These are phyloP conservation scores for Kandelia obovata DNA, from an alignment of 345 rosid genomes.

Conservation along the genomic window DNA sequence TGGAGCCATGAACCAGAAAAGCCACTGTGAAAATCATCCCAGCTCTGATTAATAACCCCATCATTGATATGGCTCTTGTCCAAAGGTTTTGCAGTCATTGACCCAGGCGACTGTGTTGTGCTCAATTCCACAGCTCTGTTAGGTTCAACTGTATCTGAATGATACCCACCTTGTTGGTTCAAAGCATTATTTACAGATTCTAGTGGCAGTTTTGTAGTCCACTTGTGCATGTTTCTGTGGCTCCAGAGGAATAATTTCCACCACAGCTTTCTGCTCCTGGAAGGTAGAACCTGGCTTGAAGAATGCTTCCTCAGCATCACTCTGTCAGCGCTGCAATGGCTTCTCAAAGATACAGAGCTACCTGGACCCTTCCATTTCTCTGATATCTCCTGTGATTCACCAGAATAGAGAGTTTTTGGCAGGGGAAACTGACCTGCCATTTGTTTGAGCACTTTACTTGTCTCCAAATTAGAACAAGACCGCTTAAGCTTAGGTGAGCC, in stretches of 20 bases:
- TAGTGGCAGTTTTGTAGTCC: constrained; percentile 34
- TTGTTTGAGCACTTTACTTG: constrained; percentile 37
- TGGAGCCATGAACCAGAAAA: constrained; percentile 59
- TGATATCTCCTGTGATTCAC: constrained; percentile 33
- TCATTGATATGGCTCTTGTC: constrained; percentile 17
- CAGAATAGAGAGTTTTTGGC: constrained; percentile 38
- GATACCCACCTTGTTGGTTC: constrained; percentile 79
- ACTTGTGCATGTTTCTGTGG: constrained; percentile 69
- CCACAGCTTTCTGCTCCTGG: constrained; percentile 78
- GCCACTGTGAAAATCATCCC: constrained; percentile 38
- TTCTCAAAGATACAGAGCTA: constrained; percentile 47
- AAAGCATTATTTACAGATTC: constrained; percentile 13
- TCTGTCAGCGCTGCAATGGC: constrained; percentile 71
- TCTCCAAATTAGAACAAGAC: constrained; percentile 78
- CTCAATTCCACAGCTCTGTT: constrained; percentile 30
- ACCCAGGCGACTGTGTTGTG: constrained; percentile 42
- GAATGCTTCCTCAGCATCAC: constrained; percentile 93
- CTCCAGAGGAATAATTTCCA: constrained; percentile 98
- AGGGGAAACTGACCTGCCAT: constrained; percentile 31
- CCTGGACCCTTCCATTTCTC: constrained; percentile 23
- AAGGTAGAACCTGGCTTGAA: constrained; percentile 88
- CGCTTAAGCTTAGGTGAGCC: constrained; percentile 71
- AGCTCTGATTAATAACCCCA: constrained; percentile 24
- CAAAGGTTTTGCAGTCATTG: constrained; percentile 42
- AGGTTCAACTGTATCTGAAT: constrained; percentile 73